Evolutionary conservation across 148 eudicot species (phyloP), one percentile per base, ranked within the genome.

Genomic region (Rhododendron henanense): DNA sequence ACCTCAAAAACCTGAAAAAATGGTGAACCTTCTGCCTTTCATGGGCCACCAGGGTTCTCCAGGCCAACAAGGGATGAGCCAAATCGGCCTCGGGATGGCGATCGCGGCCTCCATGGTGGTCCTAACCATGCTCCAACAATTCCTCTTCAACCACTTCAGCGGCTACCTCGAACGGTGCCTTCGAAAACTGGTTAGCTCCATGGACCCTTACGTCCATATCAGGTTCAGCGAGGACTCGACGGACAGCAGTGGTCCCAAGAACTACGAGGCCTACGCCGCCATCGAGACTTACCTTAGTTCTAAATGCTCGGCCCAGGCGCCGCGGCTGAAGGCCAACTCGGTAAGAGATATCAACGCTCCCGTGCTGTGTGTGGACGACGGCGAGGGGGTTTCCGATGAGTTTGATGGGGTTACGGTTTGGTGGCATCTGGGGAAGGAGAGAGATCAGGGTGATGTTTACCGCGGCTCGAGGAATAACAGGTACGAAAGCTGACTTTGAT

Each of bases 361-460:
- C 0, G 84, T 86, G 14, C 74, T 93, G 0, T 87, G 88, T 81
- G 84, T 93, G 83, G 93, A 86, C 25, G 94, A 92, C 6, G 18
- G 88, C 28, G 90, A 93, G 78, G 90, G 89, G 75, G 88, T 93
- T 3, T 83, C 82, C 16, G 96, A 93, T 73, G 92, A 83, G n/a
- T 93, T 73, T 39, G n/a, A 85, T 0, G 93, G 91, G 0, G 86
- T 86, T 13, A 90, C 84, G 18, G 78, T 93, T 14, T 84, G 88
- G 90, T 93, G 95, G 95, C 59, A 90, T 90, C 63, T 57, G 57
- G 44, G 51, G 69, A 10, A 35, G 89, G 63, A 73, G 90, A 7
- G 86, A 88, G 15, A 74, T 89, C 16, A 57, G 2, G 28, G 71
- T 63, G 10, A 23, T 23, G 28, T n/a, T 8, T 63, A 1, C 31